Evolutionary conservation across 129 eudicot genomes (phyloP), one percentile per base, ranked within the genome.

Genomic region (Centaurea solstitialis): DNA sequence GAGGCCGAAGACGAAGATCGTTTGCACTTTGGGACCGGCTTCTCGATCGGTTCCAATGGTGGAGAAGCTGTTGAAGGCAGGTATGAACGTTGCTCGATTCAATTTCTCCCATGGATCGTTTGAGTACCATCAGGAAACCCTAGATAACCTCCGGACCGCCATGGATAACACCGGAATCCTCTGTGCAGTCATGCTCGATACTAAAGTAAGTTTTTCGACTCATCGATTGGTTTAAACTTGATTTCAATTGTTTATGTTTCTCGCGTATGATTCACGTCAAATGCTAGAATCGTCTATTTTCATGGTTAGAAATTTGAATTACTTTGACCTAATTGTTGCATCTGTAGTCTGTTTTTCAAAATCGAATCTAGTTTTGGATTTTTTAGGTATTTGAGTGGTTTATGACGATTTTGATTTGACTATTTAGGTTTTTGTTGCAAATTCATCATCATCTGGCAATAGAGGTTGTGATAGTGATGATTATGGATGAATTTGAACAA

Each of bases 21-120:
- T 90, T 0, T 90, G 94, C 76, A 90, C 94, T 9, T 73, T 90
- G 68, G 94, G 94, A 18, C 94, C 94, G 0, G 89, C 94, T 1
- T 90, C 92, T 12, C 80, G 94, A 11, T 90, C 94, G 2, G 81
- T 90, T 59, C 74, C 78, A 0, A 90, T 88, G 94, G 76, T 66
- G 33, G 94, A 90, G 79, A 90, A 90, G 85, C 79, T 90, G 12
- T 82, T 90, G 47, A 74, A 62, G 21, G 94, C 94, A 15, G 94
- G 94, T 11, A 90, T 90, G 94, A 90, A 90, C 74, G 94, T 90
- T 26, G 94, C 94, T 43, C 85, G 94, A 0, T 90, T 90, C 85
- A 90, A 90, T 66, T 90, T 90, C 87, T 90, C 94, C 0, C 94
- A 90, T 47, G 94, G 94, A 30, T 86, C 92, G 6, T 88, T 86